A percentile compares a stretch with the other conserved stretches of the same genome.
Evolutionary conservation across 257 asterid species (phyloP).

Genomic region (Cynanchum wilfordii): DNA sequence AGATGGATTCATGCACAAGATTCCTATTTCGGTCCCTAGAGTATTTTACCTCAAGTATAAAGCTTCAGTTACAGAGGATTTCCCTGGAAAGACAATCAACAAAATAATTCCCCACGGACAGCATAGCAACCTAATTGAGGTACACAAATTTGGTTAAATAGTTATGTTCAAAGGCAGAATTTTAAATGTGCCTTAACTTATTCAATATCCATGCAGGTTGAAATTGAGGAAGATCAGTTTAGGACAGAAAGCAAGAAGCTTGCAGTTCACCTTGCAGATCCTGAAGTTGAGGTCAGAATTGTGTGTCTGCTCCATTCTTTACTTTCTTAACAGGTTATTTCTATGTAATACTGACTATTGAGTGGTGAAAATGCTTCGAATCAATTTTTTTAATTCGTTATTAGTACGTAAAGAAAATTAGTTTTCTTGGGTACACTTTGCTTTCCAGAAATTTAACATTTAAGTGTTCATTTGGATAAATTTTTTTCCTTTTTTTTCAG

Average conservation of each 20-base stretch:
- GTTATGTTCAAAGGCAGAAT: background rate
- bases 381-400: background rate
- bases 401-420: background rate
- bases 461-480: too few species aligned
- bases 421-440: too few species aligned
- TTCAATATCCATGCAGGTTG: constrained; percentile 44
- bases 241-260: constrained; percentile 79
- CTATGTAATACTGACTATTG: background rate
- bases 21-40: constrained; percentile 71
- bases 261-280: constrained; percentile 95
- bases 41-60: constrained; percentile 89
- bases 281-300: constrained; percentile 85
- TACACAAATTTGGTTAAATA: constrained; percentile 15
- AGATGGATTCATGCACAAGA: constrained; percentile 83
- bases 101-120: constrained; percentile 96
- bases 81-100: constrained; percentile 90
- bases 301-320: constrained; percentile 11
- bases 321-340: background rate
- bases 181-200: constrained; percentile 5
- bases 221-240: constrained; percentile 85
- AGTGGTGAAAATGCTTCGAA: background rate
- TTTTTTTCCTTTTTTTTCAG: too few species aligned
- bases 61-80: constrained; percentile 91
- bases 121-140: constrained; percentile 86
- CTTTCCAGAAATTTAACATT: too few species aligned